phyloP scores from a whole-genome alignment of 1,284 basidiomycete species.

The Cryptococcus amylolentus region DNA sequence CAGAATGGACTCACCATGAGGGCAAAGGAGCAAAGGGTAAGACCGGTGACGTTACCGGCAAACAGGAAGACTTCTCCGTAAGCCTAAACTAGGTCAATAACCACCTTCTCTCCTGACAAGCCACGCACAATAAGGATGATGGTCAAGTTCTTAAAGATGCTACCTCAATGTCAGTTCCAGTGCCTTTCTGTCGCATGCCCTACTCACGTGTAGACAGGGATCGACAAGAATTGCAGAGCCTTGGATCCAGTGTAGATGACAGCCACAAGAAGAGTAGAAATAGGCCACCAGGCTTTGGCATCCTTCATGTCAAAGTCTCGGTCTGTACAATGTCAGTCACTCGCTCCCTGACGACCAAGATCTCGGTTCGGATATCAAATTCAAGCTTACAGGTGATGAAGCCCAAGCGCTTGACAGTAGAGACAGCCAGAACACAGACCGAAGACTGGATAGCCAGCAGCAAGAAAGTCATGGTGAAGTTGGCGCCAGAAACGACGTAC shows the following conservation, averaged over 20 bases:
- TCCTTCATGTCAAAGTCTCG: conserved; percentile 79
- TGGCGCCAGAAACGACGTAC: conserved; percentile 79
- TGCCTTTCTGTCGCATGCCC: not conserved
- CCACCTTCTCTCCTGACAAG: too few species aligned
- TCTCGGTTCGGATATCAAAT: not conserved
- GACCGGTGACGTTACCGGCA: conserved; percentile 77
- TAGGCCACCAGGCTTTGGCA: conserved; percentile 90
- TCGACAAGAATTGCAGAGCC: conserved; percentile 91
- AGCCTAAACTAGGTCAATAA: conserved; percentile 8
- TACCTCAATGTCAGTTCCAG: conserved; percentile 8
- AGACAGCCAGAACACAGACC: conserved; percentile 79
- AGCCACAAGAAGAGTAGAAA: conserved; percentile 83
- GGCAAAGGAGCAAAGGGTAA: conserved; percentile 84
- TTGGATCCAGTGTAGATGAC: conserved; percentile 99
- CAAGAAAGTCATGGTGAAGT: conserved; percentile 97
- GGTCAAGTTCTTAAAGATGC: conserved; percentile 97
- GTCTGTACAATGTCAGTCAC: conserved; percentile 47
- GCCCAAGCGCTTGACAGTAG: conserved; percentile 68
- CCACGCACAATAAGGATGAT: conserved; percentile 81
- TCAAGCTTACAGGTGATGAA: conserved; percentile 64
- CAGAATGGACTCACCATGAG: conserved; percentile 68
- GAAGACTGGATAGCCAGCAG: conserved; percentile 86
- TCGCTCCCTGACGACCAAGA: not conserved
- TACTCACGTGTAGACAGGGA: conserved; percentile 77
- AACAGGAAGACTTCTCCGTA: conserved; percentile 91